Conservation (phyloP, 2,329 filamentous ascomycete species). For the Sporothrix variecibatus region DNA sequence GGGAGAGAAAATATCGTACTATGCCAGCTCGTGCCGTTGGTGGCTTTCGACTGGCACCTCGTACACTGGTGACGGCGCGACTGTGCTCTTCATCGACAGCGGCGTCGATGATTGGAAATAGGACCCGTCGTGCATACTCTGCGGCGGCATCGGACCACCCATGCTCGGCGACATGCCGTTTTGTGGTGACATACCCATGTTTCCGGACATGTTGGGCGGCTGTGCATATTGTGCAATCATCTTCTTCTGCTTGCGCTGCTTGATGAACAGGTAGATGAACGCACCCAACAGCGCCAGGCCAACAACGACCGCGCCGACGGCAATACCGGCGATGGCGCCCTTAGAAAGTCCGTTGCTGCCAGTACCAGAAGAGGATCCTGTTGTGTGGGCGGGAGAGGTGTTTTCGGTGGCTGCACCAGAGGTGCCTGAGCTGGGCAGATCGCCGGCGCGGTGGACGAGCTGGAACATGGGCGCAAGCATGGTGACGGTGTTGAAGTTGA, state of each 20-base stretch:
- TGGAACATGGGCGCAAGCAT: conserved; percentile 39
- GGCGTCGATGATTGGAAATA: neutral
- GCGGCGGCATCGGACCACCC: neutral
- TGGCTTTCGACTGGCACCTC: neutral
- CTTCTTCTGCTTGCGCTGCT: conserved; percentile 5
- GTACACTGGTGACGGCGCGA: neutral
- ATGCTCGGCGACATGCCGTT: neutral
- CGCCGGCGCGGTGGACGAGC: conserved; percentile 32
- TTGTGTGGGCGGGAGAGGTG: neutral
- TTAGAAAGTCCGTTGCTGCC: neutral
- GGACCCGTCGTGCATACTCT: neutral
- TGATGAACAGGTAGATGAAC: conserved; percentile 1
- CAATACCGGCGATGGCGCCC: conserved; percentile 23
- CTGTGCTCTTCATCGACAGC: neutral
- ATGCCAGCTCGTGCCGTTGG: conserved; percentile 14
- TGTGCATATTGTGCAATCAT: conserved; percentile 1
- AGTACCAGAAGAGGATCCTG: neutral
- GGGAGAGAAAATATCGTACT: neutral
- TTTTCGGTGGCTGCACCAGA: neutral
- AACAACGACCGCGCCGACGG: conserved; percentile 16
- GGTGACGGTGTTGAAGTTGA: conserved; percentile 5
- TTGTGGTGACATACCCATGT: neutral
- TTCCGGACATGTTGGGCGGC: neutral
- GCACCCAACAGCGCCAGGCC: conserved; percentile 5
- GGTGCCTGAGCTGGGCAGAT: neutral